Percentiles rank a stretch among this genome's conserved stretches.
These are phyloP conservation scores for Plenodomus biglobosus DNA, from an alignment of 2,329 filamentous ascomycete species.

Conservation along the genomic window DNA sequence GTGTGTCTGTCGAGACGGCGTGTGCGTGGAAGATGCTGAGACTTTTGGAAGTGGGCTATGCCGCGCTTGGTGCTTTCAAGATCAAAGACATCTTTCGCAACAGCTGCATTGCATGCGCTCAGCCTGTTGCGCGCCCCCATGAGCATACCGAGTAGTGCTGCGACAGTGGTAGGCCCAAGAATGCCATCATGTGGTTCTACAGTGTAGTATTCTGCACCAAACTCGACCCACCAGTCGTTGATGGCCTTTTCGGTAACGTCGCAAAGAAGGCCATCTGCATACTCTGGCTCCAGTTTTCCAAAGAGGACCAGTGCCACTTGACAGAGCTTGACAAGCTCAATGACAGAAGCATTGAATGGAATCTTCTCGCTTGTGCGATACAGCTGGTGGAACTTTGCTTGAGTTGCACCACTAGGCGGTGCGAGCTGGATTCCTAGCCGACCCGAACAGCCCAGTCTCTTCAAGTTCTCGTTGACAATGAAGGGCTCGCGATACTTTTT, in stretches of 20 bases:
- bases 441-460: conserved; percentile 88
- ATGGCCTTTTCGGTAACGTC: conserved; percentile 90
- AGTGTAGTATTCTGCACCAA: conserved; percentile 89
- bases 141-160: conserved; percentile 81
- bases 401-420: conserved; percentile 75
- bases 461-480: conserved; percentile 91
- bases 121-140: conserved; percentile 89
- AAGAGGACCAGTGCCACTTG: conserved; percentile 88
- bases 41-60: conserved; percentile 86
- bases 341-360: conserved; percentile 73
- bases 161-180: conserved; percentile 86
- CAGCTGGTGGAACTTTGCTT: conserved; percentile 87
- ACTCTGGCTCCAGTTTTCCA: conserved; percentile 81
- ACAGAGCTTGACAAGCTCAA: conserved; percentile 87
- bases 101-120: conserved; percentile 78
- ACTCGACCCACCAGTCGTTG: conserved; percentile 93
- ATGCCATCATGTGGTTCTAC: conserved; percentile 91
- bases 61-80: conserved; percentile 78
- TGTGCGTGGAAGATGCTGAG: conserved; percentile 76
- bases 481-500: conserved; percentile 78
- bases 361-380: conserved; percentile 86
- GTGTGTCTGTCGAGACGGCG: conserved; percentile 82
- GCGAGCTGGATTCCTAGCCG: conserved; percentile 81
- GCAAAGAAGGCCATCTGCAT: conserved; percentile 88
- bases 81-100: conserved; percentile 91